phyloP scores from a whole-genome alignment of 208 protist genomes.

The Trypanosoma mega region DNA sequence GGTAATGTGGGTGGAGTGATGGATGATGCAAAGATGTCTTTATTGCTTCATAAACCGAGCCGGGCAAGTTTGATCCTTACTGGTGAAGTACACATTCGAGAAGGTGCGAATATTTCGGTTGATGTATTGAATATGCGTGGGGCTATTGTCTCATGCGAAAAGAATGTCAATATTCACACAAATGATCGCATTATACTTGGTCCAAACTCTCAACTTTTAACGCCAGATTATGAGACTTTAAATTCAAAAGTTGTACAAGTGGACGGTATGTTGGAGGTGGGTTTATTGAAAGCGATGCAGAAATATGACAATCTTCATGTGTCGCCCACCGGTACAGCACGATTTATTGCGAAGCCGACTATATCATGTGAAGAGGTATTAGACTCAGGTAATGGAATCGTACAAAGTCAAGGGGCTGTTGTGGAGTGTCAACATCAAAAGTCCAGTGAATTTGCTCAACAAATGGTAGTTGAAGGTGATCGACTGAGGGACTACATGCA shows the following conservation, averaged over 20 bases:
- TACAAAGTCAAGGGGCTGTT: too few species aligned
- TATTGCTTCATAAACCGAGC: too few species aligned
- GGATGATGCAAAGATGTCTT: too few species aligned
- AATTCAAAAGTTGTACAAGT: conserved; percentile 4
- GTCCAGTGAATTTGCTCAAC: too few species aligned
- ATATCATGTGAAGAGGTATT: too few species aligned
- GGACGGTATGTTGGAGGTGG: conserved; percentile 8
- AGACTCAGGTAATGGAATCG: too few species aligned
- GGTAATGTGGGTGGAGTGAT: too few species aligned
- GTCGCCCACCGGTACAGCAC: not conserved
- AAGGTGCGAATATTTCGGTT: conserved; percentile 26
- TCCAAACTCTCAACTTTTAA: conserved; percentile 1
- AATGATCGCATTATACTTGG: not conserved
- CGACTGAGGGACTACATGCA: not conserved
- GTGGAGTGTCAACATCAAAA: too few species aligned
- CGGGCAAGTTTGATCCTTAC: conserved; percentile 38
- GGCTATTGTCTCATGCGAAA: conserved; percentile 15
- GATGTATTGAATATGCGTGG: conserved; percentile 39
- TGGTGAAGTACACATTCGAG: conserved; percentile 39
- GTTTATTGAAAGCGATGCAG: not conserved
- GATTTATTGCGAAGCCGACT: too few species aligned
- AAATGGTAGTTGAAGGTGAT: not conserved
- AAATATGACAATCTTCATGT: conserved; percentile 10
- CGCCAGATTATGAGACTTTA: not conserved
- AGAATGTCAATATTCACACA: not conserved